phyloP scores from a whole-genome alignment of 2,329 filamentous ascomycete genomes.

The Fusarium nematophilum region DNA sequence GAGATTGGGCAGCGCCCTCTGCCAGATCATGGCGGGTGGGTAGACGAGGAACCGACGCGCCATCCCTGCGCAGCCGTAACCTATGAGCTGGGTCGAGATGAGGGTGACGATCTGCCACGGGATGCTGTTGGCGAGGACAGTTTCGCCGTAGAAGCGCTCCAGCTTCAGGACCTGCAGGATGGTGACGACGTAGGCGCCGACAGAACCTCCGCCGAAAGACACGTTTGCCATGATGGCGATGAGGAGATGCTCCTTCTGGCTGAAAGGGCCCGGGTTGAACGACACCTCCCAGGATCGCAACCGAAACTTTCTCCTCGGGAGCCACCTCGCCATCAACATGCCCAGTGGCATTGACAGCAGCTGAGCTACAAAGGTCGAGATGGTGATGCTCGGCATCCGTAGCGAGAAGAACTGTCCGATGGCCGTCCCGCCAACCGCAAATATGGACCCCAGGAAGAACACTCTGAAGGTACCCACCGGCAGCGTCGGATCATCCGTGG shows the following conservation, averaged over 20 bases:
- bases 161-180: constrained; percentile 60
- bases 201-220: constrained; percentile 45
- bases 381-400: constrained; percentile 53
- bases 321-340: constrained; percentile 45
- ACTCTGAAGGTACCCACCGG: constrained; percentile 56
- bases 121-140: constrained; percentile 46
- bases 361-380: constrained; percentile 55
- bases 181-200: constrained; percentile 56
- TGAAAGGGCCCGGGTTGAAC: constrained; percentile 62
- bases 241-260: constrained; percentile 65
- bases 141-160: constrained; percentile 58
- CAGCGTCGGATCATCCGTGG: constrained; percentile 53
- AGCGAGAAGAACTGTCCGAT: constrained; percentile 54
- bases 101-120: constrained; percentile 59
- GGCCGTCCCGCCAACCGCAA: constrained; percentile 43
- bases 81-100: constrained; percentile 62
- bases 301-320: constrained; percentile 18
- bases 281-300: constrained; percentile 41
- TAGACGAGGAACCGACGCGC: constrained; percentile 60
- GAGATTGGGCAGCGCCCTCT: constrained; percentile 58
- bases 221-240: constrained; percentile 69
- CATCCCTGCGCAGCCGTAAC: constrained; percentile 63
- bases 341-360: constrained; percentile 54
- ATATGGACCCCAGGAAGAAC: constrained; percentile 53
- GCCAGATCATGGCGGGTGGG: constrained; percentile 63